Percentiles rank a stretch among this genome's conserved stretches.
These are phyloP conservation scores for Ophiocytium majus DNA, from an alignment of 352 stramenopile genomes.

Conservation along the genomic window DNA sequence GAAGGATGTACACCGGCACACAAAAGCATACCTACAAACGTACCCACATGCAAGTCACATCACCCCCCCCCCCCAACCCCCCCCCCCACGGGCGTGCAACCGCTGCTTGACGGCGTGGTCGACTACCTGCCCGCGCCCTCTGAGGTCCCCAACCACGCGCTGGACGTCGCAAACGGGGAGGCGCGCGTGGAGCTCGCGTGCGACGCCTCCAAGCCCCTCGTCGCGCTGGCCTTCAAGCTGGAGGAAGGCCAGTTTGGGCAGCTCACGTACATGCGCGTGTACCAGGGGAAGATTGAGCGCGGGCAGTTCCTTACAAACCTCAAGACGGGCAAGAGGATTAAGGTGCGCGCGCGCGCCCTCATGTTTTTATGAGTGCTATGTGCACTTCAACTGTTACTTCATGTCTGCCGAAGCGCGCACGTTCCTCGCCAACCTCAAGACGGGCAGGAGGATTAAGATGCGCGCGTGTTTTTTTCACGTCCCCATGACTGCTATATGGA, in stretches of 20 bases:
- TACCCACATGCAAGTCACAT: too few relatives aligned
- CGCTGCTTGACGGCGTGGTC: constrained; percentile 95
- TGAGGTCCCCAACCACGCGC: constrained; percentile 90
- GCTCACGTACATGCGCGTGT: constrained; percentile 93
- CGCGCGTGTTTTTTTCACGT: too few relatives aligned
- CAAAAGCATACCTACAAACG: too few relatives aligned
- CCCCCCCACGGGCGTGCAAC: constrained; percentile 70
- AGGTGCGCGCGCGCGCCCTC: constrained; percentile 61
- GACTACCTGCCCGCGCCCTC: constrained; percentile 90
- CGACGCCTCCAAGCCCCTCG: constrained; percentile 77
- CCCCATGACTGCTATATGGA: too few relatives aligned
- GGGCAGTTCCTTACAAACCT: constrained; percentile 79
- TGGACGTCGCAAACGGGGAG: constrained; percentile 89
- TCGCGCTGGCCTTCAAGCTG: constrained; percentile 98
- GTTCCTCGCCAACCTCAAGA: too few relatives aligned
- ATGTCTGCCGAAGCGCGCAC: too few relatives aligned
- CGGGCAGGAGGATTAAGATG: constrained; percentile 79
- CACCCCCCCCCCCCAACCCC: too few relatives aligned
- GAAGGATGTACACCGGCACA: too few relatives aligned
- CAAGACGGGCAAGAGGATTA: constrained; percentile 78
- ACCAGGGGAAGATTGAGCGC: constrained; percentile 73
- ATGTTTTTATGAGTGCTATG: too few relatives aligned
- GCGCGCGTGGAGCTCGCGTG: constrained; percentile 75
- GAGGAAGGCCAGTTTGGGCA: constrained; percentile 98
- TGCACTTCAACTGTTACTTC: too few relatives aligned